Conservation (phyloP, 208 protist species). For the Trypanosoma congolense region DNA sequence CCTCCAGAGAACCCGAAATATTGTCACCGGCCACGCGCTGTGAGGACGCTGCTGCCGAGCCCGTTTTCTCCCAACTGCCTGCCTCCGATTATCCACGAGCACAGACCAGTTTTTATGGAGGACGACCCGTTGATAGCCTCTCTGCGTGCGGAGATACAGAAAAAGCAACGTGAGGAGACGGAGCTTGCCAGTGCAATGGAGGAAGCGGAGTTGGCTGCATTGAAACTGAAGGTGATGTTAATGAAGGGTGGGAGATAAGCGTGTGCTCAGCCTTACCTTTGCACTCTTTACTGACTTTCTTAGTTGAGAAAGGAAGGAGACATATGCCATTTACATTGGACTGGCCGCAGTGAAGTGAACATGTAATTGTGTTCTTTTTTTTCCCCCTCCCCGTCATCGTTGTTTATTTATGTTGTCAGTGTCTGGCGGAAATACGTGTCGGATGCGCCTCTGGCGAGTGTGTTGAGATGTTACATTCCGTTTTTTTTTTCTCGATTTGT, state of each 20-base stretch:
- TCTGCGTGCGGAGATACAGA: conserved; percentile 14
- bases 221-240: conserved; percentile 27
- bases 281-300: conserved; percentile 17
- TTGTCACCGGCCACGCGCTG: not conserved
- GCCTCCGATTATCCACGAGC: conserved; percentile 3
- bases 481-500: no score
- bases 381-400: no score
- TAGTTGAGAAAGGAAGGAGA: no score
- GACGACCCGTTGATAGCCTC: conserved; percentile 13
- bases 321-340: no score
- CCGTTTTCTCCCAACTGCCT: conserved; percentile 15
- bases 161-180: conserved; percentile 12
- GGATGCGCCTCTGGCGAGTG: no score
- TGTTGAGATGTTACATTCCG: no score
- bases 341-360: no score
- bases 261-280: conserved; percentile 10
- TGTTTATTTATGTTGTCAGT: no score
- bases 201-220: conserved; percentile 15
- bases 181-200: conserved; percentile 4
- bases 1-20: not conserved
- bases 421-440: no score
- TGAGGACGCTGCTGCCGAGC: conserved; percentile 5
- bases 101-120: conserved; percentile 9
- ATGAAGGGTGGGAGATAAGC: not conserved
- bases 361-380: no score